Percentiles rank a stretch among this genome's conserved stretches.
Conservation (phyloP, 73 alveolate species). For the Tetrahymena malaccensis region DNA sequence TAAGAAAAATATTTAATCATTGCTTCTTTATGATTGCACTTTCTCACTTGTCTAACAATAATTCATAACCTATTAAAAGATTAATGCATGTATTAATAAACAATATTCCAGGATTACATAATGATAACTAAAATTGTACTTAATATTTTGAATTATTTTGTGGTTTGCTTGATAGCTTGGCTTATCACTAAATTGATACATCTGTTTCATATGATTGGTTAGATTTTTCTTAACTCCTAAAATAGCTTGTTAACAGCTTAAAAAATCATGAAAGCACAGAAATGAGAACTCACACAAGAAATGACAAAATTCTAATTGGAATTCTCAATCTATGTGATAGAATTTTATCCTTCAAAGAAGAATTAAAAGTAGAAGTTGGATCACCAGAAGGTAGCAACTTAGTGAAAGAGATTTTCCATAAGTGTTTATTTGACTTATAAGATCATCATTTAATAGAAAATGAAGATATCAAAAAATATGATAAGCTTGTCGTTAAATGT, state of each 20-base stretch:
- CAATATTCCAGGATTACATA: not conserved
- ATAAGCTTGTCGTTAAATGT: constrained; percentile 36
- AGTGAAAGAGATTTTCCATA: constrained; percentile 11
- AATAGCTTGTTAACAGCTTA: not conserved
- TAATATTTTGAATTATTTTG: constrained; percentile 45
- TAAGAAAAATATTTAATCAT: constrained; percentile 18
- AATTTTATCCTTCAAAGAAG: constrained; percentile 2
- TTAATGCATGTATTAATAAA: constrained; percentile 6
- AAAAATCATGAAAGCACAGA: constrained; percentile 20
- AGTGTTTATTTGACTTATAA: constrained; percentile 13
- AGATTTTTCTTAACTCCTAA: constrained; percentile 16
- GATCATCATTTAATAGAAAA: not conserved
- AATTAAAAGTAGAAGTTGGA: constrained; percentile 2
- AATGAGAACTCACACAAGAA: constrained; percentile 12
- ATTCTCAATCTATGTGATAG: constrained; percentile 10
- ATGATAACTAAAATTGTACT: constrained; percentile 26
- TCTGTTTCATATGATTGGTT: constrained; percentile 9
- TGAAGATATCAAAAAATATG: not conserved
- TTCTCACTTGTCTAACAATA: not conserved
- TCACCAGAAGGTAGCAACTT: not conserved
- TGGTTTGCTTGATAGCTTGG: constrained; percentile 24
- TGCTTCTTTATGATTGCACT: constrained; percentile 16
- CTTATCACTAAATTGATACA: constrained; percentile 8
- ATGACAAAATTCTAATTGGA: constrained; percentile 42
- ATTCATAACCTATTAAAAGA: constrained; percentile 18